phyloP scores from a whole-genome alignment of 2,329 filamentous ascomycete genomes.

The Monascus ruber region DNA sequence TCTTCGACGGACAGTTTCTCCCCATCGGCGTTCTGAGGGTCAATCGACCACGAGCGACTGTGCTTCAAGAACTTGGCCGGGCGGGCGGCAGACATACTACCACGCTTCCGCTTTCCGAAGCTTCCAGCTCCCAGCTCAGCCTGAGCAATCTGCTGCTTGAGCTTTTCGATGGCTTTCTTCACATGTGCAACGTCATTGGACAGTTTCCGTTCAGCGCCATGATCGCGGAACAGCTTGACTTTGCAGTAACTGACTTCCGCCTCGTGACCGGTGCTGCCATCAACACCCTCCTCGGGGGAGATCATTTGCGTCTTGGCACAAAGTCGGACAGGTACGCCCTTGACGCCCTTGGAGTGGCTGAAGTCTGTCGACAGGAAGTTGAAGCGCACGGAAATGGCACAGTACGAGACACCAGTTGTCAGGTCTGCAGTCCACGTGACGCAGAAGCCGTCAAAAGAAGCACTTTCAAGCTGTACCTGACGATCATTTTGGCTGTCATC shows the following conservation, averaged over 20 bases:
- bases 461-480: slow-evolving; percentile 58
- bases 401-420: slow-evolving; percentile 56
- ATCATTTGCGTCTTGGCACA: slow-evolving; percentile 79
- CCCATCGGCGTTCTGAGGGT: slow-evolving; percentile 47
- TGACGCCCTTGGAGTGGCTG: slow-evolving; percentile 96
- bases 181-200: slow-evolving; percentile 91
- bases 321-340: slow-evolving; percentile 86
- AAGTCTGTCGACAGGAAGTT: slow-evolving; percentile 98
- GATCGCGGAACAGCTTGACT: slow-evolving; percentile 92
- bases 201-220: slow-evolving; percentile 87
- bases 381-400: slow-evolving; percentile 82
- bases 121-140: slow-evolving; percentile 50
- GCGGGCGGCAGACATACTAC: slow-evolving; percentile 44
- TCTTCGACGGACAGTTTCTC: slow-evolving; percentile 31
- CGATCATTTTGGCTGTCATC: slow-evolving; percentile 46
- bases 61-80: slow-evolving; percentile 81
- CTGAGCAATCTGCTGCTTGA: slow-evolving; percentile 86
- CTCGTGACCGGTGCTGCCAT: slow-evolving; percentile 15
- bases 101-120: slow-evolving; percentile 51
- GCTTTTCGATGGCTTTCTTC: slow-evolving; percentile 91
- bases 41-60: slow-evolving; percentile 91
- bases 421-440: slow-evolving; percentile 73
- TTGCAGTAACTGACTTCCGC: slow-evolving; percentile 87
- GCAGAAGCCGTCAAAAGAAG: slow-evolving; percentile 88
- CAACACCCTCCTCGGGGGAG: slow-evolving; percentile 38